These are phyloP conservation scores for Phytophthora vignae DNA, from an alignment of 352 stramenopile species.

Conservation along the genomic window DNA sequence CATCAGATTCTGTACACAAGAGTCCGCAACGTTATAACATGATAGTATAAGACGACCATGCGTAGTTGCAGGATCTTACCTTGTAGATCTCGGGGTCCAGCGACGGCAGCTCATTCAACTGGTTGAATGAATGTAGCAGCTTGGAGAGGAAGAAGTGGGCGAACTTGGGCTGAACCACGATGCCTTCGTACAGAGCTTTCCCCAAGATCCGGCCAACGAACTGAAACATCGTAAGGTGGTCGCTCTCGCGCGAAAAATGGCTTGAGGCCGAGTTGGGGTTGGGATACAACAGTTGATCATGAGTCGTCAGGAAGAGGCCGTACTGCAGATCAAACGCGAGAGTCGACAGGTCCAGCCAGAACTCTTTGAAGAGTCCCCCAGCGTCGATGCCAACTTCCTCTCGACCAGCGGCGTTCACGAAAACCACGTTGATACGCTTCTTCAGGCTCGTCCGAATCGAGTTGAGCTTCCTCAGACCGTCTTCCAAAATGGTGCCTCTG, in stretches of 20 bases:
- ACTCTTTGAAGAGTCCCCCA: constrained; percentile 98
- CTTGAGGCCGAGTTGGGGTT: constrained; percentile 91
- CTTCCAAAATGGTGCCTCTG: constrained; percentile 79
- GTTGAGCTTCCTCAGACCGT: constrained; percentile 91
- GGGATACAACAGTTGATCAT: constrained; percentile 92
- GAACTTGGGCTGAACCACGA: constrained; percentile 96
- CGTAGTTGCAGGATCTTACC: constrained; percentile 26
- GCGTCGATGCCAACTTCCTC: constrained; percentile 97
- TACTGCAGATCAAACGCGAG: constrained; percentile 95
- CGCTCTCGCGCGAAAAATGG: constrained; percentile 77
- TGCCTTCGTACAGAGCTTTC: constrained; percentile 97
- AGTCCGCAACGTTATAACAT: background rate
- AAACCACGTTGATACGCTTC: constrained; percentile 81
- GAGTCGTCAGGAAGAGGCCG: constrained; percentile 82
- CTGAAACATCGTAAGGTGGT: constrained; percentile 94
- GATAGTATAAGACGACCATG: background rate
- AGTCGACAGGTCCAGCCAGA: constrained; percentile 91
- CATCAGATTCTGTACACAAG: constrained; percentile 87
- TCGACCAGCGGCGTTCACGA: constrained; percentile 88
- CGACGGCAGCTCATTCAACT: constrained; percentile 90
- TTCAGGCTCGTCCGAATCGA: constrained; percentile 89
- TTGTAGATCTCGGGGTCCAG: constrained; percentile 96
- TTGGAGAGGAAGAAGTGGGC: constrained; percentile 96
- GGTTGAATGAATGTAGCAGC: constrained; percentile 82
- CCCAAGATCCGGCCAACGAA: constrained; percentile 95